Conservation (phyloP, 2,329 filamentous ascomycete species). For the Trichoderma pleuroti region DNA sequence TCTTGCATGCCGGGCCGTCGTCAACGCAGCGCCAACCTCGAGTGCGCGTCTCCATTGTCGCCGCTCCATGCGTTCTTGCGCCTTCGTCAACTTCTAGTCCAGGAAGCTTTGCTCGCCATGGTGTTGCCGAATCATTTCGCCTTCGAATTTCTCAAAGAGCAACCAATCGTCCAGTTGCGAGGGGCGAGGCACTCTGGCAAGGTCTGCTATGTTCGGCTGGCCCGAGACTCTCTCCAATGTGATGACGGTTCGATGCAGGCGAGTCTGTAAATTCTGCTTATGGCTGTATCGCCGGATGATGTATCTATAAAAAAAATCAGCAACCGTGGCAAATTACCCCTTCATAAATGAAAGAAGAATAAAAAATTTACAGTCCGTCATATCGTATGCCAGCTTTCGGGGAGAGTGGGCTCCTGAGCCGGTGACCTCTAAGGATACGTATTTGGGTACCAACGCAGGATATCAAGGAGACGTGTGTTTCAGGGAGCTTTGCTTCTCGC, state of each 20-base stretch:
- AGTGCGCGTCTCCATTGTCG: constrained; percentile 29
- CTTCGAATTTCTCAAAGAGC: constrained; percentile 47
- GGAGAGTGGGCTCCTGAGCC: constrained; percentile 49
- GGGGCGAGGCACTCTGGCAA: constrained; percentile 47
- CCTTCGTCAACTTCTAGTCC: constrained; percentile 39
- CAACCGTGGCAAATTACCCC: neutral
- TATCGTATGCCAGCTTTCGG: constrained; percentile 53
- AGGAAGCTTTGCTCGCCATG: constrained; percentile 40
- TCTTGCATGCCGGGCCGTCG: constrained; percentile 18
- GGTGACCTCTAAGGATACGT: constrained; percentile 51
- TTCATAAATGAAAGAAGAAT: neutral
- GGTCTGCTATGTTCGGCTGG: constrained; percentile 41
- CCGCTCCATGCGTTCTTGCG: constrained; percentile 29
- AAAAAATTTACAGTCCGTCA: constrained; percentile 50
- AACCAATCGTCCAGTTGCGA: constrained; percentile 57
- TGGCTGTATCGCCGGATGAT: constrained; percentile 46
- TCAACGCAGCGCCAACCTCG: constrained; percentile 27
- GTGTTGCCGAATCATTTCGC: constrained; percentile 38
- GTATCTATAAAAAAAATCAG: constrained; percentile 39
- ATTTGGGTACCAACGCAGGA: constrained; percentile 47
- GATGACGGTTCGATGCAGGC: constrained; percentile 43
- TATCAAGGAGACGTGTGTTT: constrained; percentile 50
- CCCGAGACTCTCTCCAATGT: constrained; percentile 43
- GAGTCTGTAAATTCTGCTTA: constrained; percentile 38
- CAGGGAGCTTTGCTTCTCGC: constrained; percentile 39